These are phyloP conservation scores for Eudorina sp. DNA, from an alignment of 139 green algal species.

Conservation along the genomic window DNA sequence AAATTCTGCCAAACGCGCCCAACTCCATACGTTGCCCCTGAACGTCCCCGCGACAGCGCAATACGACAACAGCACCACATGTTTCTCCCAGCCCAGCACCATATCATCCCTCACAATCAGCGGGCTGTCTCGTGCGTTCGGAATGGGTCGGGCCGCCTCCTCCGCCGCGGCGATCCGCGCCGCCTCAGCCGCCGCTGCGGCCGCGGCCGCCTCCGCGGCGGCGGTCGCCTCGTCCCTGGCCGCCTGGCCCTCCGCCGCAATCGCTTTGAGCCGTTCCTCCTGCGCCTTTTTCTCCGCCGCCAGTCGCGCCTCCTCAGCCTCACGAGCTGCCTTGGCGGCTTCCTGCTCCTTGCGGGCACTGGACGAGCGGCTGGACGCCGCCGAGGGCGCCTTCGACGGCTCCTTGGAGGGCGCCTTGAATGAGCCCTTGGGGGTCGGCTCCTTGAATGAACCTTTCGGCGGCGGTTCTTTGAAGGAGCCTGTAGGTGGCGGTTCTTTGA, in stretches of 20 bases:
- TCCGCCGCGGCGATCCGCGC: not conserved
- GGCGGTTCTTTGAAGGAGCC: not conserved
- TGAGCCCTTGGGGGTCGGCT: not conserved
- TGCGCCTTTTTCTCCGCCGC: not conserved
- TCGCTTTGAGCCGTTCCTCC: not conserved
- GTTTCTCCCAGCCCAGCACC: not conserved
- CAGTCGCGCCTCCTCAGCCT: not conserved
- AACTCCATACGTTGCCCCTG: not conserved
- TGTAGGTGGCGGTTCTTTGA: not conserved
- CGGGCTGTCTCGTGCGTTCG: not conserved
- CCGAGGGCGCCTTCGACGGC: not conserved
- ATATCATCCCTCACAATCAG: not conserved
- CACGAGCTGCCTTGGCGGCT: not conserved
- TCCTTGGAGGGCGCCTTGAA: not conserved
- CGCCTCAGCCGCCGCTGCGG: not conserved
- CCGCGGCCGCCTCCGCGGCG: not conserved
- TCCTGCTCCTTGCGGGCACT: not conserved
- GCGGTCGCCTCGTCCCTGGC: not conserved
- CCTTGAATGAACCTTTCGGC: not conserved
- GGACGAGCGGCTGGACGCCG: not conserved
- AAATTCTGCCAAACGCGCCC: not conserved
- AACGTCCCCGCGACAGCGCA: too few species aligned
- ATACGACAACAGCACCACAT: not conserved
- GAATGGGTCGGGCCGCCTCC: not conserved
- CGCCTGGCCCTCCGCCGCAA: not conserved